Percentiles rank a stretch among this genome's conserved stretches.
Conservation (phyloP, 106 monocot species). For the Dactylorhiza incarnata region DNA sequence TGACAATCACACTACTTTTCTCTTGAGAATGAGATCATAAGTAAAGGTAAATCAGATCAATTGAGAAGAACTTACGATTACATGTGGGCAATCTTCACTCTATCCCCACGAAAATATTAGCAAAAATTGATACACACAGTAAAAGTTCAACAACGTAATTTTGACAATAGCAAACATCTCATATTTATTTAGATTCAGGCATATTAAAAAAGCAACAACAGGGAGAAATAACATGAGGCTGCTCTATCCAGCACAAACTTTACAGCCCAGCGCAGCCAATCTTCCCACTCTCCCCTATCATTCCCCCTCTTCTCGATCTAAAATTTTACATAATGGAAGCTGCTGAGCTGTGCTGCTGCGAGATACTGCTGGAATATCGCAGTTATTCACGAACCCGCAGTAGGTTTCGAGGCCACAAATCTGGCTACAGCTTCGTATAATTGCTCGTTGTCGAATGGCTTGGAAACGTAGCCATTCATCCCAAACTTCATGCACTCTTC, state of each 20-base stretch:
- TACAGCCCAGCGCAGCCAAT: not conserved
- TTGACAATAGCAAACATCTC: not conserved
- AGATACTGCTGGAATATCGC: too few relatives aligned
- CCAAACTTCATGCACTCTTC: constrained; percentile 89
- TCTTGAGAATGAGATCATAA: too few relatives aligned
- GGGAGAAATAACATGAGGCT: not conserved
- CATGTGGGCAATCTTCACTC: not conserved
- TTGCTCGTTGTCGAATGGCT: constrained; percentile 87
- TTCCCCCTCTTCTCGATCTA: too few relatives aligned
- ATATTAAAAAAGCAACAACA: not conserved
- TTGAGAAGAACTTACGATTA: not conserved
- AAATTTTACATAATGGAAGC: too few relatives aligned
- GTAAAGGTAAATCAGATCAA: not conserved
- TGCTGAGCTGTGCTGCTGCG: too few relatives aligned
- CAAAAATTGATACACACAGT: not conserved
- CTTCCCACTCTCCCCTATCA: not conserved
- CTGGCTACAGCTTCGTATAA: constrained; percentile 77
- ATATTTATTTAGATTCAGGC: not conserved
- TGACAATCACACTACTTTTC: too few relatives aligned
- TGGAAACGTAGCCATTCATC: constrained; percentile 96
- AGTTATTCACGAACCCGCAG: too few relatives aligned
- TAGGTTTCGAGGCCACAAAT: too few relatives aligned
- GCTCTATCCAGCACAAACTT: not conserved
- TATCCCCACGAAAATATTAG: not conserved
- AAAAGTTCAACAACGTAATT: not conserved